Evolutionary conservation across 73 alveolate genomes (phyloP), one percentile per base, ranked within the genome.

Genomic region (Stentor coeruleus): DNA sequence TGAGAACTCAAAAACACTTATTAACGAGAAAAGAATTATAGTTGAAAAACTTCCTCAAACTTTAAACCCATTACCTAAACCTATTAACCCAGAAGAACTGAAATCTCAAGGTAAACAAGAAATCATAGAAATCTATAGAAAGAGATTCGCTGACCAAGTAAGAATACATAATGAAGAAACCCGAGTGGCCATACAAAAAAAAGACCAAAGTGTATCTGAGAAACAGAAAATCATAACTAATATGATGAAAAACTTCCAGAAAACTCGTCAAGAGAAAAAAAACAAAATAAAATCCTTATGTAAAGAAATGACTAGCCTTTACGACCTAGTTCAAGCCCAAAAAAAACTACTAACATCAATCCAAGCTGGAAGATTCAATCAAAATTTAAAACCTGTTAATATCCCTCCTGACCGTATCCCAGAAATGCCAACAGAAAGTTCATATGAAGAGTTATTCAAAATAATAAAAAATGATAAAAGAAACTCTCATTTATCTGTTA

Each of bases 101-200:
- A 81, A 82, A 33, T 85, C 79, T 15, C 80, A 59, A 3, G 88
- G 91, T 33, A 82, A 82, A 38, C 1, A 66, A 81, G 88, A 81
- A 36, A 83, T 82, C n/a, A 82, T 55, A 31, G 39, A 40, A 35
- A 88, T 42, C 3, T 82, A 59, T 39, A 40, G 49, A 74, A 86
- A 86, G 76, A 15, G 72, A 35, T 73, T 79, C 37, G 40, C 59
- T 28, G 91, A 86, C 26, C 86, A 73, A 33, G 28, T 3, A 39
- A 86, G 38, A 35, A 59, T 58, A 33, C 85, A 60, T 60, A 38
- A 81, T 36, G 59, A 39, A 3, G 81, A 82, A 31, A 28, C 41
- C 3, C 37, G 41, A 11, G 57, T 60, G 31, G 75, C 72, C 59
- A 55, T 59, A 73, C 38, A 38, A 3, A 81, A 81, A 37, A 76